These are phyloP conservation scores for Monilinia fructicola DNA, from an alignment of 2,329 filamentous ascomycete species.

Conservation along the genomic window DNA sequence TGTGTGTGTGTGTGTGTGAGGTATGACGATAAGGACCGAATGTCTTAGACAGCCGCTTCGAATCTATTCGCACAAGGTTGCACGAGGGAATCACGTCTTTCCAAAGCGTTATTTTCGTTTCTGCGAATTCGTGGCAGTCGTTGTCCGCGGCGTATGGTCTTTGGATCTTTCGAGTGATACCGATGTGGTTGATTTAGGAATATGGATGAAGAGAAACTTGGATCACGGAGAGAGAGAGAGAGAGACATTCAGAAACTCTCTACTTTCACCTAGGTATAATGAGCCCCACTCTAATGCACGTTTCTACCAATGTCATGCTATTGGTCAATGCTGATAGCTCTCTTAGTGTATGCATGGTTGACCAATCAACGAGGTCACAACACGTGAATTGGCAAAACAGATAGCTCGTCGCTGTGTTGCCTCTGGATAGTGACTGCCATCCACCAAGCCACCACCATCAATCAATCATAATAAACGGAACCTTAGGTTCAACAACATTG, in stretches of 20 bases:
- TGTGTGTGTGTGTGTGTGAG: constrained; percentile 6
- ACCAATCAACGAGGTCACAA: constrained; percentile 9
- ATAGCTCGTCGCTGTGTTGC: background rate
- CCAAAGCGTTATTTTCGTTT: background rate
- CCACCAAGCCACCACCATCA: background rate
- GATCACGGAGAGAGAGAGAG: background rate
- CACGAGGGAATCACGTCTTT: background rate
- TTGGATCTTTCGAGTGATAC: background rate
- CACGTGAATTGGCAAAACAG: constrained; percentile 2
- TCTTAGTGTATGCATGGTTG: background rate
- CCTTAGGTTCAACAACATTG: background rate
- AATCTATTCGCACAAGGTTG: background rate
- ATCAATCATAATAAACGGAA: constrained; percentile 1
- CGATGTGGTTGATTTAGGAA: background rate
- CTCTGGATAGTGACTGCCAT: background rate
- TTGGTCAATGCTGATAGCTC: constrained; percentile 13
- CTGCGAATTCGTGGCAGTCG: background rate
- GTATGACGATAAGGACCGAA: constrained; percentile 15
- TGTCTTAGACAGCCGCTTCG: constrained; percentile 1
- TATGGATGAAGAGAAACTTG: background rate
- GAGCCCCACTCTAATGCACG: constrained; percentile 10
- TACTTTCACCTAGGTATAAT: background rate
- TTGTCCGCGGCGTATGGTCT: background rate
- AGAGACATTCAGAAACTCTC: background rate
- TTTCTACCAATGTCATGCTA: background rate